Evolutionary conservation across 768 basidiomycete species (phyloP).

Genomic region (Symmetrospora coprosmae): DNA sequence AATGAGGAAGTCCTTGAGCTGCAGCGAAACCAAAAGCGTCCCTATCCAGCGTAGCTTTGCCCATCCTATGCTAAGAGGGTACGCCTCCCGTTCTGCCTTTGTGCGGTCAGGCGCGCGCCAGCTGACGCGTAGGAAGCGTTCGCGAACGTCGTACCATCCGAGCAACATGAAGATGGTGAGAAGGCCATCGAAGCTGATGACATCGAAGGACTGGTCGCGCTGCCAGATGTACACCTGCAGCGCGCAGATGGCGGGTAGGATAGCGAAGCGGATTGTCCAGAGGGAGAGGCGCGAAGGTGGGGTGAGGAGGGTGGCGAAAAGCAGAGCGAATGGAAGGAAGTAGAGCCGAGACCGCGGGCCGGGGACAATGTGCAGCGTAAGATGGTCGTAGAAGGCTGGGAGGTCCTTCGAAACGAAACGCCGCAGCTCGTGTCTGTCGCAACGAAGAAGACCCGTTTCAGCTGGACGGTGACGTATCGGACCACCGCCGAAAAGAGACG

Average conservation of each 20-base stretch:
- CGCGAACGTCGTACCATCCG: slow-evolving; percentile 13
- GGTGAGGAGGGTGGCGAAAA: not conserved
- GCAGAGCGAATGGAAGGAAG: not conserved
- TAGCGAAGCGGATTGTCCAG: not conserved
- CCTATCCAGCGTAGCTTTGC: not conserved
- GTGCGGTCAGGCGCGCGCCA: not conserved
- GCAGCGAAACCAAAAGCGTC: not conserved
- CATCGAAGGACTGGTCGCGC: not conserved
- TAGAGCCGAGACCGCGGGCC: slow-evolving; percentile 4
- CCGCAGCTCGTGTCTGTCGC: no score
- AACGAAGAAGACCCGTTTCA: no score
- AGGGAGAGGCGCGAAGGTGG: not conserved
- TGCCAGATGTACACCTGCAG: not conserved
- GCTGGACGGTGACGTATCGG: no score
- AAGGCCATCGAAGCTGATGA: slow-evolving; percentile 6
- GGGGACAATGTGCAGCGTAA: slow-evolving; percentile 6
- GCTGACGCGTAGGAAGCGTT: slow-evolving; percentile 5
- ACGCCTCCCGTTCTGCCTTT: not conserved
- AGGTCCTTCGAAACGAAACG: no score
- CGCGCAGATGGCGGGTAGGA: not conserved
- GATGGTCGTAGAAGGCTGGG: slow-evolving; percentile 1
- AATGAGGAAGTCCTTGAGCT: slow-evolving; percentile 5
- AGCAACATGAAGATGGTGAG: slow-evolving; percentile 1
- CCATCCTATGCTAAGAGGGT: not conserved
- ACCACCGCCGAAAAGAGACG: no score